Base-by-base conservation (phyloP, 129 eudicot species). In the Chrysanthemum lavandulifolium region DNA sequence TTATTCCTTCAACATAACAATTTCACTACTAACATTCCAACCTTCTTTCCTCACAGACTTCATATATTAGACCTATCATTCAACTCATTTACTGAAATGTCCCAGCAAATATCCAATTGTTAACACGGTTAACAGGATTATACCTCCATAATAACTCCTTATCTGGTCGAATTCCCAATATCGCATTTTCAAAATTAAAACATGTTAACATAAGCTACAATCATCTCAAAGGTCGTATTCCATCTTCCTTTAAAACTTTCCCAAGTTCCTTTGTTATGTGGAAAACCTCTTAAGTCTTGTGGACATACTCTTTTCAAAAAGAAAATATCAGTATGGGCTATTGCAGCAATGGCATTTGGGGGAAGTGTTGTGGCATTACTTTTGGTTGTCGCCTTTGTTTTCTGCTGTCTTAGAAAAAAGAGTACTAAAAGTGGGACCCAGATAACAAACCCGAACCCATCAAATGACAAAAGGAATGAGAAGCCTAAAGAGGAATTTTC, bases 1-100 rank as follows among this genome's bases (percentile, higher is more conserved):
- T 81, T 90, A 6, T 87, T 81, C 83, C 89, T 90, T 61, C 97
- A 90, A 59, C 86, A 71, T 73, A 90, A 90, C 83, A 83, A 87
- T 75, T 85, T 90, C 75, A 83, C 87, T 1, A 85, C 87, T 25
- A 78, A 75, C 55, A 75, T 90, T 51, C 97, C 94, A 2, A 31
- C 84, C 69, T 60, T 80, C 29, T 77, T 90, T 68, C 69, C 97
- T 25, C 85, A 65, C 59, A 70, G 77, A 40, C 86, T 90, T 62
- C 77, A 55, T 23, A 75, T 87, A 73, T 62, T 90, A 54, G 97
- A 90, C 62, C 89, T 90, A 52, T 87, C 97, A 53, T 85, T 76
- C 53, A 90, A 90, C 76, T 81, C 82, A 13, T 78, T 90, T 43
- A 79, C 80, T 1, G 97, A 6, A 75, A 16, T 23, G 87, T 90